Evolutionary conservation across 225 moss, liverwort and hornwort genomes (phyloP).

Genomic region (Antitrichia curtipendula): DNA sequence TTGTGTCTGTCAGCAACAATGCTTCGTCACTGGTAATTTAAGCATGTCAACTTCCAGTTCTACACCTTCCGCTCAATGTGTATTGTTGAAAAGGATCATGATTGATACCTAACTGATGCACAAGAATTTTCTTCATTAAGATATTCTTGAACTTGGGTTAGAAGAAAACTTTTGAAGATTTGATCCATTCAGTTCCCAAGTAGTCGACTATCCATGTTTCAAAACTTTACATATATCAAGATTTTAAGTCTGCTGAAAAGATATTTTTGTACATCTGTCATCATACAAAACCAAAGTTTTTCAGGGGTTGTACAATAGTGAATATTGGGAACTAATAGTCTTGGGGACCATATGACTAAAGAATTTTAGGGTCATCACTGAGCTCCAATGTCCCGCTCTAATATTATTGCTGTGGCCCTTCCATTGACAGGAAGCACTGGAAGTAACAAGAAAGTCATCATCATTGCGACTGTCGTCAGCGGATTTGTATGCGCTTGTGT

Average conservation of each 20-base stretch:
- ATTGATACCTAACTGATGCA: not conserved
- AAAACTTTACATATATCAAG: too few relatives aligned
- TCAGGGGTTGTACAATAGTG: not conserved
- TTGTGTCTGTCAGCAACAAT: conserved; percentile 30
- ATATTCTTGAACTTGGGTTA: not conserved
- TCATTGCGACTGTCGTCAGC: conserved; percentile 13
- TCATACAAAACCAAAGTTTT: not conserved
- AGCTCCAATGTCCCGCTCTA: not conserved
- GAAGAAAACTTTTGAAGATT: not conserved
- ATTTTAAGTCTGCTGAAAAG: not conserved
- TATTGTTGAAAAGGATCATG: not conserved
- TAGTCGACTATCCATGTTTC: not conserved
- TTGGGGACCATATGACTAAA: not conserved
- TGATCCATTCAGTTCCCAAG: not conserved
- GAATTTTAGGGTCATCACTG: not conserved
- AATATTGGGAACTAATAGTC: not conserved
- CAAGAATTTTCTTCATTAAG: not conserved
- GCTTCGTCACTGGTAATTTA: conserved; percentile 17
- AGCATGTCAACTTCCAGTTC: not conserved
- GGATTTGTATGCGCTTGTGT: conserved; percentile 12
- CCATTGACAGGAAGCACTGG: not conserved
- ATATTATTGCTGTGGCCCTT: not conserved
- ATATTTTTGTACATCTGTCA: not conserved
- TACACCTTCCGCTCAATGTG: not conserved
- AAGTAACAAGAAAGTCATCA: conserved; percentile 15